Conservation (phyloP, 306 rosid species). For the Citrullus amarus region DNA sequence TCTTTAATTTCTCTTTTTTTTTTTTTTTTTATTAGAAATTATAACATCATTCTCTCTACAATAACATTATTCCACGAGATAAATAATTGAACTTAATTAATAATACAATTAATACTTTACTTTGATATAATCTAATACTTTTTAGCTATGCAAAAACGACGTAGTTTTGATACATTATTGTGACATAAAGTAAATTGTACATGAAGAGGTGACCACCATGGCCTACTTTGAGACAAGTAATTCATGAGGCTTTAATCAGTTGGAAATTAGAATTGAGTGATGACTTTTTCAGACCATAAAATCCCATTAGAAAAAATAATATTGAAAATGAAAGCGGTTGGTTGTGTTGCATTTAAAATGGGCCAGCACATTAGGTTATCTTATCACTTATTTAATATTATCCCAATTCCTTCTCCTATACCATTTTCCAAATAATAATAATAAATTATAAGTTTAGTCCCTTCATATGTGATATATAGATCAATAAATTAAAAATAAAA, state of each 20-base stretch:
- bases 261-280: background rate
- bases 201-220: background rate
- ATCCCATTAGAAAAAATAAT: background rate
- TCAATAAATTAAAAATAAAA: no score
- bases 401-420: background rate
- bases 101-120: no score
- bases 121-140: no score
- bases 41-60: no score
- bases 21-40: no score
- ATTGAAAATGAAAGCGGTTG: background rate
- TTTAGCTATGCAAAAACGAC: no score
- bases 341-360: background rate
- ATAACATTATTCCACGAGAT: no score
- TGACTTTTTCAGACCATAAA: background rate
- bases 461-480: no score
- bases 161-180: background rate
- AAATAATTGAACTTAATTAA: no score
- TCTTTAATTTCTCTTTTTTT: no score
- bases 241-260: background rate
- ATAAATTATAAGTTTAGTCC: no score
- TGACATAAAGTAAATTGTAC: background rate
- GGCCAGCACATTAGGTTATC: background rate
- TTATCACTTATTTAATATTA: background rate
- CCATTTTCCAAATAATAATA: background rate
- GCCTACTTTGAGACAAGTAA: background rate